phyloP scores from a whole-genome alignment of 1,284 basidiomycete genomes.

The Pseudozyma tsukubaensis region DNA sequence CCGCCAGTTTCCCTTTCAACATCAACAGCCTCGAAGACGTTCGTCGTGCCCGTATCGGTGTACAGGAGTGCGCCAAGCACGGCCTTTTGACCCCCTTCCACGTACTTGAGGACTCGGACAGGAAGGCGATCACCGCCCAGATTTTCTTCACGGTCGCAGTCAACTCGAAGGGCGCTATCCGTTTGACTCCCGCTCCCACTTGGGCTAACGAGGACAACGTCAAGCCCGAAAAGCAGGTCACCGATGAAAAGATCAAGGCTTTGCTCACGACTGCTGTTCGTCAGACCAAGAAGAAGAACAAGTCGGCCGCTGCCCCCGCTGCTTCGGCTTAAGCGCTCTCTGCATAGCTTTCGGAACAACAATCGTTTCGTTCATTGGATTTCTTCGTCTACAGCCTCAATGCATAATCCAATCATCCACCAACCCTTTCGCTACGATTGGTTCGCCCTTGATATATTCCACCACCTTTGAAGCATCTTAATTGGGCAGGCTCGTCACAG shows the following conservation, averaged over 20 bases:
- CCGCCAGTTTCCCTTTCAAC: slow-evolving; percentile 97
- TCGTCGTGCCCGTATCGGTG: slow-evolving; percentile 91
- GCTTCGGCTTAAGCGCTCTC: slow-evolving; percentile 20
- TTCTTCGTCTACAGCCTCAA: too few relatives aligned
- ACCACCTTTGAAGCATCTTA: too few relatives aligned
- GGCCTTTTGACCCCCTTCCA: slow-evolving; percentile 89
- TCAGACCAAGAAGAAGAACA: slow-evolving; percentile 90
- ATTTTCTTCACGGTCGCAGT: slow-evolving; percentile 96
- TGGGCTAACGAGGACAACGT: slow-evolving; percentile 95
- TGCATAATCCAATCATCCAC: too few relatives aligned
- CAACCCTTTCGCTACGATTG: too few relatives aligned
- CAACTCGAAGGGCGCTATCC: slow-evolving; percentile 77
- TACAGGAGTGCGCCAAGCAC: slow-evolving; percentile 95
- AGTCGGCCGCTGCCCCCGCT: slow-evolving; percentile 29
- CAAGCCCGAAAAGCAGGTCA: slow-evolving; percentile 75
- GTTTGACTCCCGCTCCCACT: slow-evolving; percentile 85
- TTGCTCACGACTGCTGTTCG: slow-evolving; percentile 82
- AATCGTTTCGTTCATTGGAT: too few relatives aligned
- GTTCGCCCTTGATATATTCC: too few relatives aligned
- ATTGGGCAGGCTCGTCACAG: too few relatives aligned
- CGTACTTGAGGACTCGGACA: slow-evolving; percentile 71
- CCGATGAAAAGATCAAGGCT: slow-evolving; percentile 72
- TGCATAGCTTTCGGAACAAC: not conserved
- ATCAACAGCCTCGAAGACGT: slow-evolving; percentile 93
- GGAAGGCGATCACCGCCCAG: slow-evolving; percentile 73